phyloP scores from a whole-genome alignment of 345 rosid species.

The Dipteronia dyeriana region DNA sequence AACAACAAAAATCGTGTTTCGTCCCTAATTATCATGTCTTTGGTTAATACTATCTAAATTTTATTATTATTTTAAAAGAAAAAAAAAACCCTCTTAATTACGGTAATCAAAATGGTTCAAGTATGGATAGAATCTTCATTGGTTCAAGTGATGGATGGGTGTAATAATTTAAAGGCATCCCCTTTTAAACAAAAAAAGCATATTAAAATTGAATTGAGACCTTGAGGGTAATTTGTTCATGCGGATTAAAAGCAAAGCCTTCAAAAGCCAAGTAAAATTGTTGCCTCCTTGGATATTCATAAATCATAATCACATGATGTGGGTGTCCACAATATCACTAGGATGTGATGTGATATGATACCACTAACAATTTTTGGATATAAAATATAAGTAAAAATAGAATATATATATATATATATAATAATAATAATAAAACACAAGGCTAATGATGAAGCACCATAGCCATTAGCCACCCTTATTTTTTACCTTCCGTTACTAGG shows the following conservation, averaged over 20 bases:
- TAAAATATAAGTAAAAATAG: too few species aligned
- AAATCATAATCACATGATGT: conserved; percentile 12
- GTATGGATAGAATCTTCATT: not conserved
- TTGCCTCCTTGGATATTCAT: not conserved
- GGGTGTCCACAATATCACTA: conserved; percentile 22
- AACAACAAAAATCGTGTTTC: too few species aligned
- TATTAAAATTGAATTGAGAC: not conserved
- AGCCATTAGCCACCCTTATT: too few species aligned
- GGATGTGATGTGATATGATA: not conserved
- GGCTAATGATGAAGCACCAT: too few species aligned
- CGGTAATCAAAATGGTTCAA: too few species aligned
- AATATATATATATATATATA: too few species aligned
- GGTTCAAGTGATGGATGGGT: not conserved
- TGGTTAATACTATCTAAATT: too few species aligned
- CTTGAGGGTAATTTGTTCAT: not conserved
- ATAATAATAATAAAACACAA: too few species aligned
- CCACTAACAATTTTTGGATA: not conserved
- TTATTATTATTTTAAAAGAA: too few species aligned
- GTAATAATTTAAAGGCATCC: not conserved
- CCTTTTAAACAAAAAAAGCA: not conserved
- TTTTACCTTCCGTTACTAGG: too few species aligned
- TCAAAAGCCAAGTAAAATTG: not conserved
- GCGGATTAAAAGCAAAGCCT: not conserved
- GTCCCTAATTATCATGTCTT: too few species aligned
- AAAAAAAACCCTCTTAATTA: too few species aligned